Percentiles rank a stretch among this genome's conserved stretches.
Evolutionary conservation across 345 rosid genomes (phyloP).

Genomic region (Eucalyptus curtisii): DNA sequence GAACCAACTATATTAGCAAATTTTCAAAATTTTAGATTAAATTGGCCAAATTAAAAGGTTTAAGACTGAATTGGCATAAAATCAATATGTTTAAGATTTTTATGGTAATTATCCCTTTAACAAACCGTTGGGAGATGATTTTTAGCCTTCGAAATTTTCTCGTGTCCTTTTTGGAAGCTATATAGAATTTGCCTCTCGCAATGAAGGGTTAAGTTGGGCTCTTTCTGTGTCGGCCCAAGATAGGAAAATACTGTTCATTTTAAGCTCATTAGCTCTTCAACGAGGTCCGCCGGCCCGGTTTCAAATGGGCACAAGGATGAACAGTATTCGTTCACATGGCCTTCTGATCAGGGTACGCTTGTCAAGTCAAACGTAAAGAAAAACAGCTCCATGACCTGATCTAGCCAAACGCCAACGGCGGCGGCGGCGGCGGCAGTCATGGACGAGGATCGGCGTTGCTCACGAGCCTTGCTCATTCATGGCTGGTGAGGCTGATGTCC

Average conservation of each 20-base stretch:
- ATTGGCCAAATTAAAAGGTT: fast-evolving
- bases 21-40: not conserved
- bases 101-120: not conserved
- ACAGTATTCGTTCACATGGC: not conserved
- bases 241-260: not conserved
- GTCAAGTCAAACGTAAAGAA: not conserved
- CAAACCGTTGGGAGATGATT: not conserved
- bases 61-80: not conserved
- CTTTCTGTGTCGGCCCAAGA: not conserved
- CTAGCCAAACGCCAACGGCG: not conserved
- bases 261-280: not conserved
- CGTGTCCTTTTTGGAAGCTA: not conserved
- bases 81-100: fast-evolving
- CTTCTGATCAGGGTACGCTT: not conserved
- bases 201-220: not conserved
- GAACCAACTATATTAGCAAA: fast-evolving
- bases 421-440: not conserved
- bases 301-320: not conserved
- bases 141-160: not conserved
- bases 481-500: not conserved
- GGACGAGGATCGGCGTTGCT: not conserved
- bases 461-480: not conserved
- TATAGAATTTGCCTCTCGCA: not conserved
- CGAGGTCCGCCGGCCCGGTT: not conserved
- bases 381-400: not conserved